Conservation (phyloP, 2,329 filamentous ascomycete genomes). For the Exutisphaerella laricina region DNA sequence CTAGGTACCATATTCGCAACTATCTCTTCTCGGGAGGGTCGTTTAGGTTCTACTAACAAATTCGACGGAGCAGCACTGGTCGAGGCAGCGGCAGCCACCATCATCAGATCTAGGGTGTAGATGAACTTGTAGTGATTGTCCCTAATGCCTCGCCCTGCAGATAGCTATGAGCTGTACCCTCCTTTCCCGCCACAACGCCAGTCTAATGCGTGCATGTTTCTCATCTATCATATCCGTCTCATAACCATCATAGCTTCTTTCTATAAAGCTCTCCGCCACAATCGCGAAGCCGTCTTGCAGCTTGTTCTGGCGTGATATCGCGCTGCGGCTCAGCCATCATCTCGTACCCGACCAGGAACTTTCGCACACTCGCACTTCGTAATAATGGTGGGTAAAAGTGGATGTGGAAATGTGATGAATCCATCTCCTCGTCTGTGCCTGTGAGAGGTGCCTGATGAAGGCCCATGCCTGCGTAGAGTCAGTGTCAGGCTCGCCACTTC, state of each 20-base stretch:
- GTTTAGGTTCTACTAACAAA: too few relatives aligned
- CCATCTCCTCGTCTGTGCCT: slow-evolving; percentile 74
- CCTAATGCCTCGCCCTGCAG: too few relatives aligned
- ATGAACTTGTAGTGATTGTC: too few relatives aligned
- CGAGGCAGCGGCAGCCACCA: too few relatives aligned
- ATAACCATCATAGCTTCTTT: slow-evolving; percentile 33
- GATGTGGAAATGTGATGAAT: slow-evolving; percentile 87
- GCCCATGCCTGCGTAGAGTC: slow-evolving; percentile 69
- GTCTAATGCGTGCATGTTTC: not conserved
- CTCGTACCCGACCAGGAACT: slow-evolving; percentile 96
- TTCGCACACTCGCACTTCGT: slow-evolving; percentile 86
- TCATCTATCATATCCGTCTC: not conserved
- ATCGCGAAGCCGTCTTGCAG: slow-evolving; percentile 66
- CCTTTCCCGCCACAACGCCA: not conserved
- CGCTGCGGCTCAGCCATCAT: slow-evolving; percentile 96
- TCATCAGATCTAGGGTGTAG: too few relatives aligned
- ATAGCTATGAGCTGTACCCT: not conserved
- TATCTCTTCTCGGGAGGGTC: too few relatives aligned
- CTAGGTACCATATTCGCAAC: too few relatives aligned
- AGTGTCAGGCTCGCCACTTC: slow-evolving; percentile 1
- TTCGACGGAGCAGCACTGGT: too few relatives aligned
- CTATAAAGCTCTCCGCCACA: slow-evolving; percentile 82
- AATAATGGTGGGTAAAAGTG: slow-evolving; percentile 96
- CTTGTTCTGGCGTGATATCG: slow-evolving; percentile 96
- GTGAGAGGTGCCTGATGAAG: slow-evolving; percentile 90